Percentiles rank a stretch among this genome's conserved stretches.
Evolutionary conservation across 176 grass and related monocot species (phyloP).

Genomic region (Aegilops tauschii): DNA sequence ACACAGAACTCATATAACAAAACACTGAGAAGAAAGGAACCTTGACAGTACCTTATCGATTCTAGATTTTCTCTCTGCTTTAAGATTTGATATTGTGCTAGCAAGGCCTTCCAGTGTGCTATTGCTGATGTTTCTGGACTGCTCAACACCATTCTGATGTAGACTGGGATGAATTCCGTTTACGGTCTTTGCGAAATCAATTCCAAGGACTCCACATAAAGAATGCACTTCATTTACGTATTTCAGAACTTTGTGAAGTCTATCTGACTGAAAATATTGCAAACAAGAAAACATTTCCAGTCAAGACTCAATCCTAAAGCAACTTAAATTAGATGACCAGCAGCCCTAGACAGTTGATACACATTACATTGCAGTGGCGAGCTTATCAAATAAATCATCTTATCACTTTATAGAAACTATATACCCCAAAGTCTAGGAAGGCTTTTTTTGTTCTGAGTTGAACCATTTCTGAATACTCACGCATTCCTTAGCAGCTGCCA

Average conservation of each 20-base stretch:
- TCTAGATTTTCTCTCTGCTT: constrained; percentile 65
- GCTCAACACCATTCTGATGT: constrained; percentile 59
- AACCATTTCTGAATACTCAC: neutral
- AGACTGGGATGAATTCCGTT: constrained; percentile 90
- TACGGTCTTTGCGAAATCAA: constrained; percentile 75
- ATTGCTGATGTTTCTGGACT: constrained; percentile 83
- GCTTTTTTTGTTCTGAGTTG: neutral
- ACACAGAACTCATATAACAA: constrained; percentile 8
- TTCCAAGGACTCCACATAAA: constrained; percentile 79
- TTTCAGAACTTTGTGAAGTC: constrained; percentile 83
- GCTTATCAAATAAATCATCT: neutral
- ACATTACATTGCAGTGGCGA: neutral
- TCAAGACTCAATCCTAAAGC: neutral
- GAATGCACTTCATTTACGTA: constrained; percentile 88
- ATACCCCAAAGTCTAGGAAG: neutral
- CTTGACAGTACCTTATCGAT: constrained; percentile 62
- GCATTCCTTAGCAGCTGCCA: neutral
- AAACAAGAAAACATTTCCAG: neutral
- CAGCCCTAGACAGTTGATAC: neutral
- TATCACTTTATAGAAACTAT: neutral
- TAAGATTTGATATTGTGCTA: constrained; percentile 64
- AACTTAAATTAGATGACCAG: neutral
- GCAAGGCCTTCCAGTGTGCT: constrained; percentile 74
- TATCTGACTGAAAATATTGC: constrained; percentile 66
- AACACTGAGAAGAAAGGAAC: constrained; percentile 23